Base-by-base conservation (phyloP, 768 basidiomycete species). In the Phylloporus sp. region DNA sequence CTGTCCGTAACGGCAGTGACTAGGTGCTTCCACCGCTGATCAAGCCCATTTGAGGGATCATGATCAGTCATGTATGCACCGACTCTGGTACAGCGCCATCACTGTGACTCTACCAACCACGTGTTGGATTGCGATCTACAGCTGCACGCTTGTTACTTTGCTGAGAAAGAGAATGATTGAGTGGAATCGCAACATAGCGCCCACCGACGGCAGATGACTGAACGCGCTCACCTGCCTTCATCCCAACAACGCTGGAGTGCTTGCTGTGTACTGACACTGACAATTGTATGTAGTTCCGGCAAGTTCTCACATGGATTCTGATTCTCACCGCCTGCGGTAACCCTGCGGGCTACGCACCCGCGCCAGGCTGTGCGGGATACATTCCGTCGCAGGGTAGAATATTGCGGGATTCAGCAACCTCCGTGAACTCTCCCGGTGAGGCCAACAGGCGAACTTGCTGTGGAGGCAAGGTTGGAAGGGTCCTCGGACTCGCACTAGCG, bases 301-400 rank as follows among this genome's bases (percentile, higher is more conserved):
- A 46, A 39, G 23, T 35, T 65, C 42, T 50, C 57, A 34, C 63
- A 65, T 54, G 55, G 52, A 32, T 27, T 40, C 35, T 39, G 59
- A 53, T 58, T 53, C 56, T 54, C 63, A 62, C 59, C 55, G 65
- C 56, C 63, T 24, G 26, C 48, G 50, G 49, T 46, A 20, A 53
- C 53, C 22, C 31, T 46, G 49, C 64, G 63, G 64, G 53, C 56
- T 47, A 9, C 31, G 59, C 64, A 48, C 31, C 64, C 59, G 56
- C 29, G 11, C n/a, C 22, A 42, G 42, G 63, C 63, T 65, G 65
- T 65, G 63, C 43, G 42, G 53, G 43, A 20, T 28, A 24, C 16
- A 44, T 23, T 49, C 29, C 20, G 28, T 49, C 35, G 31, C 38
- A 13, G 4, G n/a, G 39, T 20, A 20, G 9, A 20, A 41, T 22